Base-by-base conservation (phyloP, 2,329 filamentous ascomycete genomes). In the Ascochyta rabiei region DNA sequence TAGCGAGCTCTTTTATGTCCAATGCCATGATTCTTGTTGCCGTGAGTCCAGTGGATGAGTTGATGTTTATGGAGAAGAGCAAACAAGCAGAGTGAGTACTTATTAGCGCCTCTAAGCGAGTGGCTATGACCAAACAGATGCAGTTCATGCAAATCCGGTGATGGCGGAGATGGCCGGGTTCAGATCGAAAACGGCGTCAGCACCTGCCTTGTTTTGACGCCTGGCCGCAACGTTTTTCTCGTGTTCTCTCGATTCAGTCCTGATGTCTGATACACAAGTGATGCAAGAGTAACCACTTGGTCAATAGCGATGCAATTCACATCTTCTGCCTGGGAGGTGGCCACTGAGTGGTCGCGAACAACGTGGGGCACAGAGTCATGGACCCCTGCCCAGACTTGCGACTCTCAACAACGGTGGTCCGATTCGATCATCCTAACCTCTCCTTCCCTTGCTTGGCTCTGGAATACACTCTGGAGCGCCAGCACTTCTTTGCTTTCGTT, bases 1-100 rank as follows among this genome's bases (percentile, higher is more conserved):
- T 64, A 49, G 82, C 80, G 52, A 86, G 72, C 39, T 76, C 67
- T 61, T 74, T 70, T 34, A 77, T 72, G 37, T 72, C 63, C 53
- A 67, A 61, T 35, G 64, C 48, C 73, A 75, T 75, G 56, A 2
- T 57, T 33, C 37, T 15, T 18, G 26, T 23, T 7, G 6, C 24
- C n/a, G 38, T 34, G 16, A 16, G 13, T 42, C 38, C 23, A 18
- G 9, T 42, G 10, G 12, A 18, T 3, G 19, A 18, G 28, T 15
- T 10, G 8, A 40, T 34, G 26, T 47, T 24, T 16, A 28, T 39
- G 33, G 21, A 30, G 41, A 31, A 37, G 40, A 28, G 13, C 6
- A 23, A 40, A 13, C 2, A 7, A 41, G 31, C 9, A 34, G 34
- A 42, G 4, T 3, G 31, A 45, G 41, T 37, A 47, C 19, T 57